Base-by-base conservation (phyloP, 2,329 filamentous ascomycete species). In the Trichophyton mentagrophytes region DNA sequence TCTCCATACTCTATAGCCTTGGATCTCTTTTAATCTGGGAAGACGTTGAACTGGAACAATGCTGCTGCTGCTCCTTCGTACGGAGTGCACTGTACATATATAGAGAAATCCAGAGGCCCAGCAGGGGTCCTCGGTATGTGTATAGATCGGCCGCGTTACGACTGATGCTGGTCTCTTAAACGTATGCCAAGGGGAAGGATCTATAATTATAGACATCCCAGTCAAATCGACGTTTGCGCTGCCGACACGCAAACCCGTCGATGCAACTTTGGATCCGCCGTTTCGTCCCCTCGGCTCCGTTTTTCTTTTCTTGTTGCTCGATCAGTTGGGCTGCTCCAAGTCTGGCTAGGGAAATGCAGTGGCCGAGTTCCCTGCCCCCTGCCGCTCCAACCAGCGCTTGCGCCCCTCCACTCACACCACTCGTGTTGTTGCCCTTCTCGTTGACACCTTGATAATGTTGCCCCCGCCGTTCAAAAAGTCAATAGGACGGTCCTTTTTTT, bases 121-220 rank as follows among this genome's bases (percentile, higher is more conserved):
- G 1, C 15, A 44, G 7, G n/a, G 40, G 40, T 8, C 40, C 6
- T 44, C 15, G n/a, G 40, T 44, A 44, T 44, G 5, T 17, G 40
- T n/a, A 44, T n/a, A 44, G 40, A 44, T n/a, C 40, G 40, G 15
- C n/a, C 40, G 33, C 33, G 7, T 44, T 44, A 44, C 40, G n/a
- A 15, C n/a, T 11, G 11, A 25, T 25, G 22, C 46, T 27, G 22
- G 46, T 51, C 22, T 25, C 7, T 4, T 53, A 17, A 15, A 55
- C 13, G 51, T 27, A 33, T 20, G 51, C 51, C 51, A 55, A 55
- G 51, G 27, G 25, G 27, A 55, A 27, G 20, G 13, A 55, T 36
- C 30, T 55, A 55, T 55, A 55, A 55, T 55, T 55, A 55, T 27
- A 55, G 11, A 55, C 51, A 55, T 55, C 51, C 51, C 30, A 13